Evolutionary conservation across 1,139 yeast species (phyloP).

Genomic region (Insectozyma bohioensis): DNA sequence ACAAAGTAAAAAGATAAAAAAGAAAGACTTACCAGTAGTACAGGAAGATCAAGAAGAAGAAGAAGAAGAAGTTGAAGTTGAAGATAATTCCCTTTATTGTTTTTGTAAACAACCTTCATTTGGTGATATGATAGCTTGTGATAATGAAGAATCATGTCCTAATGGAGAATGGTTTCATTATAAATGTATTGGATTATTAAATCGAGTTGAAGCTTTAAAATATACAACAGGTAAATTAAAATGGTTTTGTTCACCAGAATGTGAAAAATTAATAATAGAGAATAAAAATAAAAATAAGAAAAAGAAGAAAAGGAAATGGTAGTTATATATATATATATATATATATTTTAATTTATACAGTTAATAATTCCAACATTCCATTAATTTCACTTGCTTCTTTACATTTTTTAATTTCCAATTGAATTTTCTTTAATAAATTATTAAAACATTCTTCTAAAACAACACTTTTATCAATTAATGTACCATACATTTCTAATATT

Average conservation of each 20-base stretch:
- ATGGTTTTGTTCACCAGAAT: slow-evolving; percentile 44
- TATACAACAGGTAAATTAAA: slow-evolving; percentile 35
- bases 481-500: slow-evolving; percentile 76
- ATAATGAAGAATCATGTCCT: slow-evolving; percentile 39
- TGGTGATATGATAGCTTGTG: slow-evolving; percentile 51
- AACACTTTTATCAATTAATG: slow-evolving; percentile 70
- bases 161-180: slow-evolving; percentile 54
- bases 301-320: slow-evolving; percentile 14
- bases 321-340: not conserved
- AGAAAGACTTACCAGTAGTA: too few relatives aligned
- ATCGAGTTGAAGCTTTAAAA: slow-evolving; percentile 40
- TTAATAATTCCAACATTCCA: slow-evolving; percentile 88
- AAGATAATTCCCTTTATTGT: slow-evolving; percentile 33
- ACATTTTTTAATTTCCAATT: slow-evolving; percentile 71
- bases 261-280: slow-evolving; percentile 23
- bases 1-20: slow-evolving; percentile 6
- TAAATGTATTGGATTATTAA: slow-evolving; percentile 46
- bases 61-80: slow-evolving; percentile 15
- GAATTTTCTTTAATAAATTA: slow-evolving; percentile 59
- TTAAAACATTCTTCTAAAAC: slow-evolving; percentile 71
- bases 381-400: slow-evolving; percentile 86
- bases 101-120: slow-evolving; percentile 46
- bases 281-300: slow-evolving; percentile 20
- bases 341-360: slow-evolving; percentile 27
- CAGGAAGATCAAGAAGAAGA: slow-evolving; percentile 2